These are phyloP conservation scores for Megacollybia platyphylla DNA, from an alignment of 1,284 basidiomycete species.

Conservation along the genomic window DNA sequence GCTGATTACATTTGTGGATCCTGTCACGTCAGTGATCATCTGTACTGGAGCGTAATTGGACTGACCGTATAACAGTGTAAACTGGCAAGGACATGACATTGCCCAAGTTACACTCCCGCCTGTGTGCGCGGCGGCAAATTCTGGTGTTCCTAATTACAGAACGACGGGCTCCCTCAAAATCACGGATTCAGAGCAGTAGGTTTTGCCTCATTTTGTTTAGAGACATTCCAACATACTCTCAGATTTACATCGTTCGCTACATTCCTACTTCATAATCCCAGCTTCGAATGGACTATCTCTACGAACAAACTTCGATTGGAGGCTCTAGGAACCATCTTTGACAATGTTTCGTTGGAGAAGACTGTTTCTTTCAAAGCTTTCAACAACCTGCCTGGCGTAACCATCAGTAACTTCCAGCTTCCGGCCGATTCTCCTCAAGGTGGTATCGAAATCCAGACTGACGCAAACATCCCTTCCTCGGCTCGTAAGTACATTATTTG, in stretches of 20 bases:
- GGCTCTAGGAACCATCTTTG: conserved; percentile 61
- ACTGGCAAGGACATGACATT: conserved; percentile 58
- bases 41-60: not conserved
- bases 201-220: conserved; percentile 2
- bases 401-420: conserved; percentile 58
- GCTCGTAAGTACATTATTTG: conserved; percentile 31
- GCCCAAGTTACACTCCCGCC: conserved; percentile 52
- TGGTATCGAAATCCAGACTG: conserved; percentile 60
- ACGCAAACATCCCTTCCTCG: conserved; percentile 54
- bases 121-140: conserved; percentile 60
- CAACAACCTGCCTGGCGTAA: conserved; percentile 55
- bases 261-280: conserved; percentile 52
- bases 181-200: conserved; percentile 34
- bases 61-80: conserved; percentile 23
- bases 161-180: conserved; percentile 42
- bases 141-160: conserved; percentile 53
- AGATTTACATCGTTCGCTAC: conserved; percentile 62
- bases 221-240: not conserved
- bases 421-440: conserved; percentile 54
- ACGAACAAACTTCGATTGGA: conserved; percentile 48
- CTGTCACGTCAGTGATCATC: conserved; percentile 21
- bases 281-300: conserved; percentile 63
- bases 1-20: conserved; percentile 46
- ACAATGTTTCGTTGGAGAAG: conserved; percentile 53
- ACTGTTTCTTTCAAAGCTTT: conserved; percentile 60